Conservation (phyloP, 108 stramenopile genomes). For the Hondaea fermentalgiana region DNA sequence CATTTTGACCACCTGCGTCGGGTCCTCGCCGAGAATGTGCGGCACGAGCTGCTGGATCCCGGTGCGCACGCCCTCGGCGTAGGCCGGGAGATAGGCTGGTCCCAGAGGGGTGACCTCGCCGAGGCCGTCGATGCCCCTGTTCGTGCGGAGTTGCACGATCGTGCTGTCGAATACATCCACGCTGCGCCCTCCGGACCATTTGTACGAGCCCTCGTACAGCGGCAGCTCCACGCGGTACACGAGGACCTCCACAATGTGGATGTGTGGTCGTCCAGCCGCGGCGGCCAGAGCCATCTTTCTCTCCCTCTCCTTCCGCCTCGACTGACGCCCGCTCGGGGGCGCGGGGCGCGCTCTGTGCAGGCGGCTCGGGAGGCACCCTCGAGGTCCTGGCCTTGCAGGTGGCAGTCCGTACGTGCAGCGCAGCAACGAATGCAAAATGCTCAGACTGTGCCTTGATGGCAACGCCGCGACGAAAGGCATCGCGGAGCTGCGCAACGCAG, state of each 20-base stretch:
- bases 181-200: neutral
- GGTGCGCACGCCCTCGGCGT: neutral
- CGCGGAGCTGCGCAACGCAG: no score
- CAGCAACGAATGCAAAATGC: no score
- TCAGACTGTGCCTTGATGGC: no score
- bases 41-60: slow-evolving; percentile 20
- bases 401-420: no score
- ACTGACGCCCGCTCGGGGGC: no score
- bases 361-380: no score
- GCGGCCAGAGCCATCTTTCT: neutral
- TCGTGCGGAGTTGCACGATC: neutral
- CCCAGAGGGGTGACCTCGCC: slow-evolving; percentile 21
- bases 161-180: slow-evolving; percentile 19
- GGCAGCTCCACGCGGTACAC: slow-evolving; percentile 13
- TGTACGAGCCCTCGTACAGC: slow-evolving; percentile 21
- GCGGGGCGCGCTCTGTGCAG: no score
- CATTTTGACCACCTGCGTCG: neutral
- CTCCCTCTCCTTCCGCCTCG: no score
- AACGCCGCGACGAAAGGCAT: no score
- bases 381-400: no score
- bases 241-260: neutral
- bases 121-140: neutral
- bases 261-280: neutral
- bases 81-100: slow-evolving; percentile 18
- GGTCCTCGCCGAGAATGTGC: neutral